A percentile compares a stretch with the other conserved stretches of the same genome.
phyloP scores from a whole-genome alignment of 192 early-diverging fungal species.

The Podila verticillata region DNA sequence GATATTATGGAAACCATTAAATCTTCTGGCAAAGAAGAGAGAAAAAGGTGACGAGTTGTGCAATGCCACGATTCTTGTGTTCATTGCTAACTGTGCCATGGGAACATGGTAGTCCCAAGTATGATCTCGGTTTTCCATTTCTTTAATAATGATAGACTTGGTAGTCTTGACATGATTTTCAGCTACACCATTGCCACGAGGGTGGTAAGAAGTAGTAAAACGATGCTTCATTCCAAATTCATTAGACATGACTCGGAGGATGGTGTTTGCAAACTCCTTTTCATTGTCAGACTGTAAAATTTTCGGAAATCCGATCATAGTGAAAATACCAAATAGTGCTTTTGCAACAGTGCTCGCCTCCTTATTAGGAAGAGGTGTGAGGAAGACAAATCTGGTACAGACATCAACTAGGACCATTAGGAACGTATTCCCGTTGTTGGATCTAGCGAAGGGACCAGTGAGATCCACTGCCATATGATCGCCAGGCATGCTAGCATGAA shows the following conservation, averaged over 20 bases:
- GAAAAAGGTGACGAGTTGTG: slow-evolving; percentile 53
- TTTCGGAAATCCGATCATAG: slow-evolving; percentile 3
- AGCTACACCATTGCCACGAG: slow-evolving; percentile 52
- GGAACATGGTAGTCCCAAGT: slow-evolving; percentile 53
- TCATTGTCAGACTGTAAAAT: slow-evolving; percentile 52
- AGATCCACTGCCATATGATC: slow-evolving; percentile 1
- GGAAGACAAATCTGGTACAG: not conserved
- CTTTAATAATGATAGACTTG: slow-evolving; percentile 34
- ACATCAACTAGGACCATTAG: slow-evolving; percentile 1
- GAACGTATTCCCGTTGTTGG: not conserved
- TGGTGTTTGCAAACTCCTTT: slow-evolving; percentile 54
- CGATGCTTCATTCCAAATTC: slow-evolving; percentile 42
- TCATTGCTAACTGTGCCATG: slow-evolving; percentile 50
- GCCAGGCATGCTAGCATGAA: slow-evolving; percentile 5
- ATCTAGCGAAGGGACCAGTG: not conserved
- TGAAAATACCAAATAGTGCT: not conserved
- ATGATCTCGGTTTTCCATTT: slow-evolving; percentile 12
- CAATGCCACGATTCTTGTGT: slow-evolving; percentile 23
- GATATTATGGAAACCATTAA: slow-evolving; percentile 22
- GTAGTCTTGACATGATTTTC: slow-evolving; percentile 38
- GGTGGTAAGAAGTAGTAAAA: slow-evolving; percentile 51
- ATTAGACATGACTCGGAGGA: slow-evolving; percentile 20
- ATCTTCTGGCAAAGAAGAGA: slow-evolving; percentile 54
- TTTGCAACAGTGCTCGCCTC: not conserved
- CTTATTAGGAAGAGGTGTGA: not conserved